Evolutionary conservation across 352 stramenopile genomes (phyloP).

Genomic region (Pythium chondricola): DNA sequence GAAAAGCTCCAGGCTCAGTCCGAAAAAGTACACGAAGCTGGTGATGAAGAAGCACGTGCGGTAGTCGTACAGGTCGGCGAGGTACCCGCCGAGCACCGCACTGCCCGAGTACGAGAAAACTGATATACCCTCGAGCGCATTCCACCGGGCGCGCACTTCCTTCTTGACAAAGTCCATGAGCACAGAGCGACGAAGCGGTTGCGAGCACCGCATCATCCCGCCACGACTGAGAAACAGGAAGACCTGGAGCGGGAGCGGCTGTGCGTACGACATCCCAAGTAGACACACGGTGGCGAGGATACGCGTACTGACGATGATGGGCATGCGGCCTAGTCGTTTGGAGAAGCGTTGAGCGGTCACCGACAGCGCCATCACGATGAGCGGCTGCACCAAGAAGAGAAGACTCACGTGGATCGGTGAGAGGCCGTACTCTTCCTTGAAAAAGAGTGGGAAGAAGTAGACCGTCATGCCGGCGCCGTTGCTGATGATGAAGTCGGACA

Average conservation of each 20-base stretch:
- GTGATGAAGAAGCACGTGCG: constrained; percentile 80
- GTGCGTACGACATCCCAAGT: constrained; percentile 55
- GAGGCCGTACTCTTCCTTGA: constrained; percentile 76
- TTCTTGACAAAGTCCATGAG: constrained; percentile 80
- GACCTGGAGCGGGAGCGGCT: constrained; percentile 57
- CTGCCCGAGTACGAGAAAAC: constrained; percentile 80
- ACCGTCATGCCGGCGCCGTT: constrained; percentile 82
- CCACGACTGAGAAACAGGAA: constrained; percentile 66
- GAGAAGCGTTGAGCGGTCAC: constrained; percentile 47
- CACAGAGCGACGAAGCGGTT: constrained; percentile 71
- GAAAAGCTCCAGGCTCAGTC: constrained; percentile 51
- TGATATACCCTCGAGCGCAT: constrained; percentile 65
- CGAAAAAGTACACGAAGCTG: constrained; percentile 56
- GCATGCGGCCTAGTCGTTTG: constrained; percentile 51
- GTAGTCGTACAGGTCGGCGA: constrained; percentile 76
- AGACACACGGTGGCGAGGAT: constrained; percentile 53
- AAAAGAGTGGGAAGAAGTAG: constrained; percentile 86
- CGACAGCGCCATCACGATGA: constrained; percentile 64
- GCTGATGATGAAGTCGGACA: constrained; percentile 81
- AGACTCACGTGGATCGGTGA: constrained; percentile 70
- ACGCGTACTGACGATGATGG: constrained; percentile 61
- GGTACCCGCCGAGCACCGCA: constrained; percentile 66
- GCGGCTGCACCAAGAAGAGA: constrained; percentile 61
- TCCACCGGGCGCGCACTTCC: constrained; percentile 71
- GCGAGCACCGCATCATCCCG: constrained; percentile 84